These are phyloP conservation scores for Fusarium sp. DNA, from an alignment of 2,329 filamentous ascomycete species.

Conservation along the genomic window DNA sequence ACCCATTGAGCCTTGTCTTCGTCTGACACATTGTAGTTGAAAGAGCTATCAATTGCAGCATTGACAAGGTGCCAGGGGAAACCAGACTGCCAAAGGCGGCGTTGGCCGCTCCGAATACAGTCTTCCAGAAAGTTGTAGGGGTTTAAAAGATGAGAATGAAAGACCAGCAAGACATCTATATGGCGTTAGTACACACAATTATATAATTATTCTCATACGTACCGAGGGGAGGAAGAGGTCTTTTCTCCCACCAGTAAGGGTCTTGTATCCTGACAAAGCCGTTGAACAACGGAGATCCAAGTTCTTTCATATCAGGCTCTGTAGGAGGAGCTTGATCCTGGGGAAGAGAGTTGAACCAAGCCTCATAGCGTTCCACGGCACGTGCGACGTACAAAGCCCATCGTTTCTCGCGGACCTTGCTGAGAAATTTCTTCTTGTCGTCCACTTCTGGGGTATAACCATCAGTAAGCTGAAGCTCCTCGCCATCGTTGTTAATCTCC, in stretches of 20 bases:
- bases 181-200: neutral
- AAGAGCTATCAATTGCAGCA: conserved; percentile 63
- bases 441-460: conserved; percentile 42
- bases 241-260: conserved; percentile 29
- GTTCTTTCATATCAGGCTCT: conserved; percentile 20
- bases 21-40: conserved; percentile 61
- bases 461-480: conserved; percentile 2
- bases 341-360: conserved; percentile 62
- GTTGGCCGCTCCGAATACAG: conserved; percentile 33
- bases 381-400: conserved; percentile 74
- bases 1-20: conserved; percentile 58
- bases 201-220: neutral
- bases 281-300: conserved; percentile 7
- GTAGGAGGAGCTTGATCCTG: conserved; percentile 9
- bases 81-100: conserved; percentile 61
- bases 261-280: conserved; percentile 8
- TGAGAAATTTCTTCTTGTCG: conserved; percentile 48
- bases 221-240: conserved; percentile 41
- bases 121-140: conserved; percentile 61
- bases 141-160: conserved; percentile 78
- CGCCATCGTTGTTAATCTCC: conserved; percentile 16
- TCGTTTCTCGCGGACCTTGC: conserved; percentile 70
- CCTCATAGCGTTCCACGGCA: conserved; percentile 70
- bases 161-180: conserved; percentile 75
- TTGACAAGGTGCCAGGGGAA: conserved; percentile 72